Evolutionary conservation across 805 yeast genomes (phyloP), one percentile per base, ranked within the genome.

Genomic region (Candida hispaniensis): DNA sequence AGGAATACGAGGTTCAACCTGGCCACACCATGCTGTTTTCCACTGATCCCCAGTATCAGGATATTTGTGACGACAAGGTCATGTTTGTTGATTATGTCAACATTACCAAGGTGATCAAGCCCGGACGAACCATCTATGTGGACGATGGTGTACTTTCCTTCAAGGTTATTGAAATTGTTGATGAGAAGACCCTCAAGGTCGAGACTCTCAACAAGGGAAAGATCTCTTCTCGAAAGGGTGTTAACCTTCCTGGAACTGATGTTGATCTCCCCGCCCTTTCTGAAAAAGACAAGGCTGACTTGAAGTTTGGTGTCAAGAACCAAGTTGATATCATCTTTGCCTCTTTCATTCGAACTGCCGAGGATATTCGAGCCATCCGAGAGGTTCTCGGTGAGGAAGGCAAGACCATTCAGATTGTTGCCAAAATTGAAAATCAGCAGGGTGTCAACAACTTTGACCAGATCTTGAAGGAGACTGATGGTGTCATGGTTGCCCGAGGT

Each of bases 401-500:
- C 60, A 78, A 77, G 65, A 80, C 82, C 56, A 81, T 91, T 64
- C 93, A 91, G 73, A 85, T 91, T 67, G 86, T 91, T 54, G 79
- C 83, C 60, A 91, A 91, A 75, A 88, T 91, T 60, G 98, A 91
- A 73, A 86, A 85, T 73, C 97, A 88, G 70, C 98, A 91, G 68
- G 98, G 98, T 73, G 97, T 91, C 55, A 86, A 91, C 80, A 91
- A 91, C 77, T 91, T 91, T 59, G 98, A 91, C 64, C 96, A 82
- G 45, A 91, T 91, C 58, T 75, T 91, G 60, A 61, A 61, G 54
- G 94, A 76, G 63, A 91, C 98, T 45, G 98, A 91, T 61, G 98
- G 97, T 71, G 95, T 91, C 58, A 91, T 91, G 98, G 97, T 91
- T 61, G 98, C 98, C 56, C 79, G 98, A 69, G 98, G 98, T 73